Base-by-base conservation (phyloP, 768 basidiomycete species). In the Agaricus subrufescens region DNA sequence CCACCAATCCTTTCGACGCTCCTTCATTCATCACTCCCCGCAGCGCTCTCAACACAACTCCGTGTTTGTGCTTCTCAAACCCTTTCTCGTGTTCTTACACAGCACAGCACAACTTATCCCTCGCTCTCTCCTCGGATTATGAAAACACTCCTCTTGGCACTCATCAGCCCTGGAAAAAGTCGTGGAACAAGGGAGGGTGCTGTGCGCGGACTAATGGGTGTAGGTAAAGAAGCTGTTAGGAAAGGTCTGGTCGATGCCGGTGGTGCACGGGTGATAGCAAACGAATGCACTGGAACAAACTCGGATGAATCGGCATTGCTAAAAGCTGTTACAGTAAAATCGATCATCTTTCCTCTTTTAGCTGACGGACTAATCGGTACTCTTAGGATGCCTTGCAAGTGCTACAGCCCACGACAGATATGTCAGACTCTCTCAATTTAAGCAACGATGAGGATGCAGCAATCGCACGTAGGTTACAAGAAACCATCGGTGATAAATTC, bases 1-100 rank as follows among this genome's bases (percentile, higher is more conserved):
- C 95, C 95, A 1, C 88, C 95, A 0, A 82, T 98, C 51, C 83
- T 99, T 31, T 97, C 96, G 4, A 88, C 88, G 55, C 83, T 99
- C 46, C 79, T 99, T 7, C 91, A 96, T 59, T 89, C 92, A 1
- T 81, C 88, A 15, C 83, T 98, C 3, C 92, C 92, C 0, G 78
- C 81, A 38, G 75, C 82, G 6, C 81, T 89, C 54, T 79, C 87
- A 15, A 85, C 79, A 2, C 82, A 85, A 42, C 78, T 97, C 34
- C 89, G 96, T 38, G 87, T 83, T 3, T 79, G 83, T 4, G 91
- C 96, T 3, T 82, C 94, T 1, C 87, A 94, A 59, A 91, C 91
- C 0, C 80, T 99, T 0, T 86, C 91, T 2, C 85, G 86, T 57
- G 75, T 98, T 2, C 76, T 94, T 60, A 86, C 85, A 0, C 86